Percentiles rank a stretch among this genome's conserved stretches.
phyloP scores from a whole-genome alignment of 495 filamentous ascomycete genomes.

The Astrothelium subdiscretum region DNA sequence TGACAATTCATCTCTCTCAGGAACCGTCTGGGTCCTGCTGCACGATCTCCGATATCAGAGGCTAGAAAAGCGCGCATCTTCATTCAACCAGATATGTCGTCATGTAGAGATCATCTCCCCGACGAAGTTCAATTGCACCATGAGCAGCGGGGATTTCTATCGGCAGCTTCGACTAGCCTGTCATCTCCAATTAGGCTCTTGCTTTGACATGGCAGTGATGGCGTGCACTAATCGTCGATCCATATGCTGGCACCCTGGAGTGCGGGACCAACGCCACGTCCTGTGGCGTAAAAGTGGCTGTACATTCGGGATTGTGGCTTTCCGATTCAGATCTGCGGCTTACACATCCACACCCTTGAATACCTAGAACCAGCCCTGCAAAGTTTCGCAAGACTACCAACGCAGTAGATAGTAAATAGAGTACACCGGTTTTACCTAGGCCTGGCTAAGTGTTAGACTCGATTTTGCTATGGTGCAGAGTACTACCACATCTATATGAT shows the following conservation, averaged over 20 bases:
- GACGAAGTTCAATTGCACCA: not conserved
- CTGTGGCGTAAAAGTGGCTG: not conserved
- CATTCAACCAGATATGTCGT: not conserved
- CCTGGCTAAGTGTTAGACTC: too few species aligned
- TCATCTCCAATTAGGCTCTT: too few species aligned
- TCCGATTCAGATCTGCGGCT: not conserved
- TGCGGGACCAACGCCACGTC: not conserved
- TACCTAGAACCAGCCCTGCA: too few species aligned
- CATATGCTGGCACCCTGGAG: not conserved
- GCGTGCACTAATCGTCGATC: not conserved
- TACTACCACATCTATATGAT: too few species aligned
- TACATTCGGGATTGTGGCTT: not conserved
- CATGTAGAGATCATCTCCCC: not conserved
- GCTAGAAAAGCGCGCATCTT: not conserved
- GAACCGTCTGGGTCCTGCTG: not conserved
- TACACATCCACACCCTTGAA: not conserved
- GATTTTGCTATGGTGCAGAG: too few species aligned
- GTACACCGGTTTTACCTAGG: too few species aligned
- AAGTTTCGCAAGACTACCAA: too few species aligned
- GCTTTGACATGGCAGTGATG: too few species aligned
- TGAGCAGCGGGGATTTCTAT: not conserved
- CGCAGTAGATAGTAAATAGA: too few species aligned
- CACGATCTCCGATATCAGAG: not conserved
- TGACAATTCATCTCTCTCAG: not conserved
- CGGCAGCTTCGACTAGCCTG: not conserved